phyloP scores from a whole-genome alignment of 495 filamentous ascomycete species.

The Aspergillus haitiensis region DNA sequence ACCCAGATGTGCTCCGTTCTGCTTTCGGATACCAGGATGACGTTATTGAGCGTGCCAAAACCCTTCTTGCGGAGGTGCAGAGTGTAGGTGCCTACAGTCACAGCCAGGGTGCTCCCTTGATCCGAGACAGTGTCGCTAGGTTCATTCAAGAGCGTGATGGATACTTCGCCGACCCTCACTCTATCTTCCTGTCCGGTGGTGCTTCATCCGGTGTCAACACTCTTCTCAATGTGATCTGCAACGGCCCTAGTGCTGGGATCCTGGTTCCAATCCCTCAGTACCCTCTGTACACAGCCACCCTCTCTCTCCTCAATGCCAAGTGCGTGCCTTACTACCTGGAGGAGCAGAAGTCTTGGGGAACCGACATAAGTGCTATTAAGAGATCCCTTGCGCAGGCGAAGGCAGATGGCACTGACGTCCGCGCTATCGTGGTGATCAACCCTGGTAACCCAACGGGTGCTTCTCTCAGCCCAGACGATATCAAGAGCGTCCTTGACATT shows the following conservation, averaged over 20 bases:
- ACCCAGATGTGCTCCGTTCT: constrained; percentile 65
- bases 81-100: constrained; percentile 96
- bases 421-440: constrained; percentile 95
- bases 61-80: constrained; percentile 75
- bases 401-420: constrained; percentile 75
- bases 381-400: constrained; percentile 68
- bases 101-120: constrained; percentile 80
- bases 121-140: constrained; percentile 83
- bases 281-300: constrained; percentile 93
- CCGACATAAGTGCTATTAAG: constrained; percentile 74
- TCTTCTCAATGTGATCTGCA: constrained; percentile 84
- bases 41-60: constrained; percentile 79
- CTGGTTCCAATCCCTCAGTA: constrained; percentile 97
- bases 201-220: constrained; percentile 94
- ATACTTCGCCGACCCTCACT: constrained; percentile 70
- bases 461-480: constrained; percentile 72
- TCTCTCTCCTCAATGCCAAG: constrained; percentile 78
- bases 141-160: constrained; percentile 93
- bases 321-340: constrained; percentile 93
- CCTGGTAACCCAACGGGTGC: constrained; percentile 96
- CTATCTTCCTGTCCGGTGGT: constrained; percentile 85
- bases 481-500: constrained; percentile 77
- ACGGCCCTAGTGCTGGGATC: constrained; percentile 74
- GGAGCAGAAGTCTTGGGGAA: constrained; percentile 82
- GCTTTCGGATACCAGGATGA: constrained; percentile 79